Percentiles rank a stretch among this genome's conserved stretches.
Evolutionary conservation across 345 rosid species (phyloP).

Genomic region (rapeseed (Brassica napus)): Da-Ae NC_063441.1:2322001-2322500

Average conservation of each 20-base stretch:
- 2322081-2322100: conserved; percentile 14
- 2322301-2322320: not conserved
- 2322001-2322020: conserved; percentile 39
- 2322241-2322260: not conserved
- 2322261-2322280: not conserved
- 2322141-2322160: conserved; percentile 22
- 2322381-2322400: not conserved
- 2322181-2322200: conserved; percentile 31
- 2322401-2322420: conserved; percentile 2
- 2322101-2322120: not conserved
- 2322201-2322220: conserved; percentile 24
- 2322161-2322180: conserved; percentile 14
- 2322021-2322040: not conserved
- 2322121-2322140: conserved; percentile 2
- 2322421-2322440: conserved; percentile 32
- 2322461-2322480: conserved; percentile 30
- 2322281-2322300: not conserved
- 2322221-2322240: conserved; percentile 7
- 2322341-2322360: conserved; percentile 15
- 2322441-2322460: conserved; percentile 36
- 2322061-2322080: conserved; percentile 29
- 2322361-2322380: conserved; percentile 24
- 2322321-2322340: conserved; percentile 11
- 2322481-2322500: conserved; percentile 19
- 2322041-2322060: conserved; percentile 39